Evolutionary conservation across 345 rosid genomes (phyloP), one percentile per base, ranked within the genome.

Genomic region (Salix koriyanagi): DNA sequence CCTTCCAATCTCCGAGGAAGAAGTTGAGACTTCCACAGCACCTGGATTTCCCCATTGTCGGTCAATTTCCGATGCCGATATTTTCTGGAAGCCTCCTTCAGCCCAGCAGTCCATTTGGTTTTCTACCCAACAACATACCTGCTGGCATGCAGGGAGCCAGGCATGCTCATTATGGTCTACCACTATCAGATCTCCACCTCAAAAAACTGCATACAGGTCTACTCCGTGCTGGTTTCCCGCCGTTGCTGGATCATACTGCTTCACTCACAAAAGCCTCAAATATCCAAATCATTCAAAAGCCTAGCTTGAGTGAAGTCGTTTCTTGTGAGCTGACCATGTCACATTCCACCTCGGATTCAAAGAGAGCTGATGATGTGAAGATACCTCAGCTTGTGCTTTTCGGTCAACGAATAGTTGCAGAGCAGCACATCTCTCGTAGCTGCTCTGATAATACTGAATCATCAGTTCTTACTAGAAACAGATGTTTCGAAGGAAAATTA

Each of bases 1-100:
- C 94, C 34, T 94, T 90, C 85, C 90, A 96, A 2, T 97, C 97
- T 6, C 94, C 92, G 12, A 90, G 97, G 86, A 96, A 96, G 86
- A 96, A 91, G 89, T 75, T 87, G 85, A 83, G 99, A 75, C 73
- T 86, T 70, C 90, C 92, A 42, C 95, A 88, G 66, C 85, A 79
- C 32, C 71, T 89, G 8, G 77, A 79, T 78, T 80, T 75, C 36
- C 86, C 88, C 69, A 77, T 86, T 1, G 91, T 88, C 1, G 71
- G 87, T 60, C 93, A 87, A 78, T 82, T 70, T 77, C 70, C 71
- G 4, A 39, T 82, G 67, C 76, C 84, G 9, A 10, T 66, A 16
- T 77, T 73, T 77, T 26, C 81, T 56, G 16, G 84, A 75, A 81
- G 77, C 72, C 74, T 72, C 77, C 71, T 76, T 61, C 61, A 75